Evolutionary conservation across 108 stramenopile genomes (phyloP).

Genomic region (Nitzschia inconspicua): DNA sequence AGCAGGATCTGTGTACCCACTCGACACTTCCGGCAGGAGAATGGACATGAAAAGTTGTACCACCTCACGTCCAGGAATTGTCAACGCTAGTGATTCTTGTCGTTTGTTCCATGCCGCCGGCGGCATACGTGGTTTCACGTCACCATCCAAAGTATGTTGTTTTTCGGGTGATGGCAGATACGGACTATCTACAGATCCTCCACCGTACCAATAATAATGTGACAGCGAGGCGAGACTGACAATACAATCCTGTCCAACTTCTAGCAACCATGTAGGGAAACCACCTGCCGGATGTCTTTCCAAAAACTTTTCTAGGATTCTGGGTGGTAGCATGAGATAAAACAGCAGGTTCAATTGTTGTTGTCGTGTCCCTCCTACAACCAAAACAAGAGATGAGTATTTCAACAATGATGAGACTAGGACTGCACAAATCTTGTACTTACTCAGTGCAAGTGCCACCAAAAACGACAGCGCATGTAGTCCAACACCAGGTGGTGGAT

Average conservation of each 20-base stretch:
- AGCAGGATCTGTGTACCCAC: not conserved
- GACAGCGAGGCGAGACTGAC: slow-evolving; percentile 58
- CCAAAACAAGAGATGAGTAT: not conserved
- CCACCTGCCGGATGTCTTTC: slow-evolving; percentile 74
- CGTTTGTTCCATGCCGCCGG: not conserved
- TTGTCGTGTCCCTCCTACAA: slow-evolving; percentile 52
- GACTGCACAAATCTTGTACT: too few species aligned
- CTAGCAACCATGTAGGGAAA: slow-evolving; percentile 70
- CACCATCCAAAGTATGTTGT: not conserved
- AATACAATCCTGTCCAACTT: slow-evolving; percentile 54
- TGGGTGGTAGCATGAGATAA: slow-evolving; percentile 60
- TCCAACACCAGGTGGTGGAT: slow-evolving; percentile 49
- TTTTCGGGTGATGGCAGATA: not conserved
- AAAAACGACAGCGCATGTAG: slow-evolving; percentile 51
- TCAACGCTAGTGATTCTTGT: not conserved
- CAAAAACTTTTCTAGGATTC: slow-evolving; percentile 41
- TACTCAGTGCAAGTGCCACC: slow-evolving; percentile 53
- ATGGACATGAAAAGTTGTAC: slow-evolving; percentile 8
- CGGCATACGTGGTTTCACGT: not conserved
- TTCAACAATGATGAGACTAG: not conserved
- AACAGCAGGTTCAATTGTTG: slow-evolving; percentile 73
- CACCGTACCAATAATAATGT: slow-evolving; percentile 70
- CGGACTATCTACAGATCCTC: slow-evolving; percentile 2
- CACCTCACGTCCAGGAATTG: not conserved
- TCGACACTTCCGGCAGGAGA: slow-evolving; percentile 1